phyloP scores from a whole-genome alignment of 768 basidiomycete species.

The Lactifluus echinatus region DNA sequence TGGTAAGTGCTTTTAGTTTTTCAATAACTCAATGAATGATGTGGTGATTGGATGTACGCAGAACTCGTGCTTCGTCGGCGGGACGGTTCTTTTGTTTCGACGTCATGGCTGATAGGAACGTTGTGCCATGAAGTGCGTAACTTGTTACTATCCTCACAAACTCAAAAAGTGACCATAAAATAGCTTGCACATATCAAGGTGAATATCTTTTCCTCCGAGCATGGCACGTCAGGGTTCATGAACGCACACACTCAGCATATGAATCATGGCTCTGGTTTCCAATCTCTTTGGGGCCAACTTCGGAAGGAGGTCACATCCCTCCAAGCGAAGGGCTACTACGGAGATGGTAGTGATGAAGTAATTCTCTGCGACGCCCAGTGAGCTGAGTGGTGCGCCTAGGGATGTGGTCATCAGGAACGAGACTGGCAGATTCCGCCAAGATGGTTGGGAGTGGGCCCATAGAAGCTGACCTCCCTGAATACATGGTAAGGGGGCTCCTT shows the following conservation, averaged over 20 bases:
- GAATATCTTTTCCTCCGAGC: slow-evolving; percentile 3
- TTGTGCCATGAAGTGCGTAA: slow-evolving; percentile 71
- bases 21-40: background rate
- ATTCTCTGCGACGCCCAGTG: no score
- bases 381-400: slow-evolving; percentile 36
- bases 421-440: slow-evolving; percentile 55
- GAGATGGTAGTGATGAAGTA: slow-evolving; percentile 50
- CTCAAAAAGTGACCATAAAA: background rate
- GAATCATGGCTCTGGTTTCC: slow-evolving; percentile 73
- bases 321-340: slow-evolving; percentile 72
- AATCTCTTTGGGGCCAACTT: slow-evolving; percentile 62
- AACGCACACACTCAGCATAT: slow-evolving; percentile 44
- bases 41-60: slow-evolving; percentile 24
- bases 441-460: slow-evolving; percentile 44
- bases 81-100: slow-evolving; percentile 52
- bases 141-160: background rate
- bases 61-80: slow-evolving; percentile 66
- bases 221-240: background rate
- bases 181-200: slow-evolving; percentile 83
- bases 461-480: slow-evolving; percentile 62
- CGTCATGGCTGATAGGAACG: slow-evolving; percentile 63
- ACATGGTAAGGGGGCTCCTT: slow-evolving; percentile 42
- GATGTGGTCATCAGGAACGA: slow-evolving; percentile 73
- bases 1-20: slow-evolving; percentile 34
- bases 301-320: slow-evolving; percentile 56